Percentiles rank a stretch among this genome's conserved stretches.
These are phyloP conservation scores for Azolla pinnata DNA, from an alignment of 75 land plant species.

Conservation along the genomic window DNA sequence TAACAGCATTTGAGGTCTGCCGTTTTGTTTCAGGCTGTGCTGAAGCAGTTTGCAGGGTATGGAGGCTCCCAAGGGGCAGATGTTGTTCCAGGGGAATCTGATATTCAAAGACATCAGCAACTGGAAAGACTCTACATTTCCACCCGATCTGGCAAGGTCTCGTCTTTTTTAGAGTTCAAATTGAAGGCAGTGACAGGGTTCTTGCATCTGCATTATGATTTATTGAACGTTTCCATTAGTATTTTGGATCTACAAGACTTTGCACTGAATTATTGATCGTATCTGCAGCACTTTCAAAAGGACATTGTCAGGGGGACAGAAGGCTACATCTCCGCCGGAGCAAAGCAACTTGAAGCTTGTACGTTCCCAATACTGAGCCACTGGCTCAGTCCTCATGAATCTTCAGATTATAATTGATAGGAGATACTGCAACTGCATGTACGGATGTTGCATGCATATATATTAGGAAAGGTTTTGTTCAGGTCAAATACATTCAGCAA, in stretches of 20 bases:
- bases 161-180: slow-evolving; percentile 13
- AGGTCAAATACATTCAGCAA: no score
- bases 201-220: no score
- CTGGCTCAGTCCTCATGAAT: no score
- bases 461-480: no score
- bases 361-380: no score
- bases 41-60: slow-evolving; percentile 59
- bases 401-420: no score
- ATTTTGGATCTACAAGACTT: not conserved
- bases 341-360: slow-evolving; percentile 83
- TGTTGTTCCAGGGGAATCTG: slow-evolving; percentile 59
- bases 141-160: slow-evolving; percentile 10
- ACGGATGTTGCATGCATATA: no score
- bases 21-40: slow-evolving; percentile 42
- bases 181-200: not conserved
- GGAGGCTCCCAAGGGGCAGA: slow-evolving; percentile 33
- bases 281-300: slow-evolving; percentile 68
- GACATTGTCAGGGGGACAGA: slow-evolving; percentile 72
- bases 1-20: not conserved
- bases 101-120: slow-evolving; percentile 53
- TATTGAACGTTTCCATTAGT: not conserved
- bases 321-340: slow-evolving; percentile 48
- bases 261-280: not conserved
- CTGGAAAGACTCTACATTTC: slow-evolving; percentile 53
- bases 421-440: no score